Percentiles rank a stretch among this genome's conserved stretches.
Evolutionary conservation across 805 yeast species (phyloP).

Genomic region (Cyberlindnera japonica): DNA sequence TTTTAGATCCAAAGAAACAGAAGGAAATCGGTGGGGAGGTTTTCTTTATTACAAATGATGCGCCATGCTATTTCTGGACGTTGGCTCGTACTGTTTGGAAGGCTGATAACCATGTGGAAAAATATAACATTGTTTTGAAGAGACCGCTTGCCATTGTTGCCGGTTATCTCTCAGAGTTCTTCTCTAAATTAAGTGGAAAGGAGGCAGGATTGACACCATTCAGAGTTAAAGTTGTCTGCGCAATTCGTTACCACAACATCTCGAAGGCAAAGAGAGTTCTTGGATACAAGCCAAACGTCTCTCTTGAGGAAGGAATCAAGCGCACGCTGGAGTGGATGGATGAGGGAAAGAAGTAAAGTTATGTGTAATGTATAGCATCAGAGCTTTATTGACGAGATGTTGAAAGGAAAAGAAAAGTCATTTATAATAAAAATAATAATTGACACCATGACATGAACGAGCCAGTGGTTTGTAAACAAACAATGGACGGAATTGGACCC

Average conservation of each 20-base stretch:
- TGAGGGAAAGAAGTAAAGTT: conserved; percentile 38
- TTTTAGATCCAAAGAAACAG: conserved; percentile 46
- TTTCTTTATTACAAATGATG: conserved; percentile 88
- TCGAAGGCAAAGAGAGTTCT: conserved; percentile 75
- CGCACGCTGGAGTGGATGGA: conserved; percentile 87
- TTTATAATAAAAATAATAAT: too few species aligned
- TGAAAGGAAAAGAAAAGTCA: too few species aligned
- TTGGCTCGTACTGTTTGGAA: conserved; percentile 96
- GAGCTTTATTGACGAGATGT: not conserved
- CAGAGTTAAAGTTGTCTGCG: conserved; percentile 89
- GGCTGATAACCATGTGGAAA: conserved; percentile 84
- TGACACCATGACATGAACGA: too few species aligned
- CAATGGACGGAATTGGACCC: too few species aligned
- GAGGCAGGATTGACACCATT: conserved; percentile 96
- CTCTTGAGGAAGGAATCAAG: conserved; percentile 72
- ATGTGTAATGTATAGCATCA: not conserved
- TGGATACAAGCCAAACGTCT: conserved; percentile 79
- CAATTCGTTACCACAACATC: conserved; percentile 89
- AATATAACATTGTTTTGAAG: conserved; percentile 60
- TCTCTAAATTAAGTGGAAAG: conserved; percentile 66
- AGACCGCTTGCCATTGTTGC: conserved; percentile 74
- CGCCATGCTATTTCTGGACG: conserved; percentile 96
- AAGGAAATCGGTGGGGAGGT: conserved; percentile 71
- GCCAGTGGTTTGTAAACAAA: too few species aligned
- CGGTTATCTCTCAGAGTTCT: conserved; percentile 77